Conservation (phyloP, 257 asterid genomes). For the Jacaranda mimosifolia region DNA sequence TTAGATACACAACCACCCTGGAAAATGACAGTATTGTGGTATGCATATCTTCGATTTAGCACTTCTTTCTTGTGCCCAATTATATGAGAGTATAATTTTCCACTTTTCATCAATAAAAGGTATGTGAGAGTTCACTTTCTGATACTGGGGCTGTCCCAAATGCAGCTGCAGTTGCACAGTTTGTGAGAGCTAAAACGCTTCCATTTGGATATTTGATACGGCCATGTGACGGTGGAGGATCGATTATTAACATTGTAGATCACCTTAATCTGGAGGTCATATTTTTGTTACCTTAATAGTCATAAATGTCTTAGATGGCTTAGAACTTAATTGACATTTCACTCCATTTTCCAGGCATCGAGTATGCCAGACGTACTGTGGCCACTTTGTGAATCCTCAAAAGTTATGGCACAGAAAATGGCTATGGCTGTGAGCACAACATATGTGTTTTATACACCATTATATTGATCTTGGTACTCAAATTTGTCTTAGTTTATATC, state of each 20-base stretch:
- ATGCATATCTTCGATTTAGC: conserved; percentile 40
- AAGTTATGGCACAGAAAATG: conserved; percentile 84
- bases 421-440: conserved; percentile 78
- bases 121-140: conserved; percentile 91
- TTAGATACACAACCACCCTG: conserved; percentile 91
- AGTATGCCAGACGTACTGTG: conserved; percentile 95
- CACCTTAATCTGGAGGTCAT: conserved; percentile 86
- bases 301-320: not conserved
- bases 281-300: not conserved
- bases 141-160: conserved; percentile 89
- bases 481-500: too few species aligned
- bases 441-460: too few species aligned
- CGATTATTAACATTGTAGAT: conserved; percentile 93
- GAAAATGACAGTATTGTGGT: conserved; percentile 96
- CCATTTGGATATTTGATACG: conserved; percentile 89
- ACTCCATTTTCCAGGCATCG: conserved; percentile 68
- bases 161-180: conserved; percentile 75
- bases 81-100: conserved; percentile 18
- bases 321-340: conserved; percentile 14
- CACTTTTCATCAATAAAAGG: conserved; percentile 50
- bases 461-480: too few species aligned
- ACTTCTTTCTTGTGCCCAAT: not conserved
- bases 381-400: conserved; percentile 95
- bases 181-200: conserved; percentile 87
- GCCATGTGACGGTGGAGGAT: conserved; percentile 98